Evolutionary conservation across 2,329 filamentous ascomycete genomes (phyloP), one percentile per base, ranked within the genome.

Genomic region (Tolypocladium guangdongense): DNA sequence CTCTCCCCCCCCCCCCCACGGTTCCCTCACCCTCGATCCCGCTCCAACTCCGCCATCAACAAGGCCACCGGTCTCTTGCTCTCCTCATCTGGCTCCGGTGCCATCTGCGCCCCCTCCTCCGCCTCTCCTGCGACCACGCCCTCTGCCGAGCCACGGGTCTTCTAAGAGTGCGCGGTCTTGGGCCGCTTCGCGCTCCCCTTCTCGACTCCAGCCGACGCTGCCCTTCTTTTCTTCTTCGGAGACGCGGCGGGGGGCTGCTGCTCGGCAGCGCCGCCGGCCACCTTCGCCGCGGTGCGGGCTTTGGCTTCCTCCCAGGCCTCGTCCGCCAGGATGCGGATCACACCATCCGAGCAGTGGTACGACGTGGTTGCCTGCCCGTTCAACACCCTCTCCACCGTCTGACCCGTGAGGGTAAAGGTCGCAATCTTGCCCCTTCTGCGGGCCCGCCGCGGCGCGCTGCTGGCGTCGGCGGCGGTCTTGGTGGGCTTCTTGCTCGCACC

Each of bases 311-410:
- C 18, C 33, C 51, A 27, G 12, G 5, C 18, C 16, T 51, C 33
- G 4, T 24, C 52, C 24, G 43, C 18, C 22, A 54, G 14, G 18
- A 54, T 51, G 4, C 52, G 33, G 20, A 36, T 39, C 33, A 48
- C 20, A 16, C 52, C 52, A n/a, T 54, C 52, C 5, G 52, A 54
- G 35, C 52, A 54, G 16, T 41, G 43, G 12, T 51, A 51, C 4
- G 52, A 54, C 6, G 33, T 51, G 12, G 18, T 20, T 3, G 33
- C 20, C 14, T 12, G 7, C 10, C 41, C 49, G 33, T 47, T 30
- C 24, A 33, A 51, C 8, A 24, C 16, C 16, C 52, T 35, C 22
- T 35, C 32, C 4, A 39, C 33, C 3, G 33, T 47, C 16, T n/a
- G 20, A 18, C 52, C 52, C 10, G 52, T 51, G 27, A 54, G 52